Percentiles rank a stretch among this genome's conserved stretches.
Conservation (phyloP, 495 filamentous ascomycete genomes). For the Aspergillus sclerotiicarbonarius region DNA sequence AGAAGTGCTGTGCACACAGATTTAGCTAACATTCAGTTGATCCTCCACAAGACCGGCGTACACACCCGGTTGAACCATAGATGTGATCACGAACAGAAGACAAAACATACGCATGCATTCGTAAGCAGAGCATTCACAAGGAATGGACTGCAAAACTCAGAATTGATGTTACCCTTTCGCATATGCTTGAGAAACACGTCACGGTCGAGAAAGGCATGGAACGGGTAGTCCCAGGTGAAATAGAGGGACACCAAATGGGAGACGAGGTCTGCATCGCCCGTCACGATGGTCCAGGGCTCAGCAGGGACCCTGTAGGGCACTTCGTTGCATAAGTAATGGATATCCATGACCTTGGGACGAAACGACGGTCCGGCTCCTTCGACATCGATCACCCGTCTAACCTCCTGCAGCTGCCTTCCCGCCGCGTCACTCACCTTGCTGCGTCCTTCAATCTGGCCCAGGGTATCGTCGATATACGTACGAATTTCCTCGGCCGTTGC, state of each 20-base stretch:
- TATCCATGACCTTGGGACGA: constrained; percentile 47
- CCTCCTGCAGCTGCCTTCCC: constrained; percentile 30
- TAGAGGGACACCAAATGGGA: constrained; percentile 53
- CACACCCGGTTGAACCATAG: neutral
- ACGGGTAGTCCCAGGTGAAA: constrained; percentile 57
- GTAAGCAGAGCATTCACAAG: constrained; percentile 55
- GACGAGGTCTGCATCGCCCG: constrained; percentile 49
- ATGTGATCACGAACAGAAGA: neutral
- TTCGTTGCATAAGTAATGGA: constrained; percentile 43
- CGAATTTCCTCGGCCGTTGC: constrained; percentile 38
- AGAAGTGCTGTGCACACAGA: constrained; percentile 34
- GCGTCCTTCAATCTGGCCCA: constrained; percentile 21
- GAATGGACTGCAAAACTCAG: constrained; percentile 50
- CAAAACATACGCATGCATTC: constrained; percentile 43
- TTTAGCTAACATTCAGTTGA: neutral
- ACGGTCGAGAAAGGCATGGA: constrained; percentile 45
- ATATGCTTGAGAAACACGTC: constrained; percentile 51
- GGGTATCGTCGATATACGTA: constrained; percentile 32
- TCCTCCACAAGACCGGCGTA: neutral
- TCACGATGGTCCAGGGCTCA: constrained; percentile 52
- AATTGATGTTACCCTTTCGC: constrained; percentile 25
- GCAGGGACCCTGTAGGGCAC: constrained; percentile 44
- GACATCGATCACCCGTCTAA: constrained; percentile 29
- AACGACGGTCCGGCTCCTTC: constrained; percentile 37
- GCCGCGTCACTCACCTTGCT: constrained; percentile 17